phyloP scores from a whole-genome alignment of 2,329 filamentous ascomycete species.

The Knoxdaviesia proteae region DNA sequence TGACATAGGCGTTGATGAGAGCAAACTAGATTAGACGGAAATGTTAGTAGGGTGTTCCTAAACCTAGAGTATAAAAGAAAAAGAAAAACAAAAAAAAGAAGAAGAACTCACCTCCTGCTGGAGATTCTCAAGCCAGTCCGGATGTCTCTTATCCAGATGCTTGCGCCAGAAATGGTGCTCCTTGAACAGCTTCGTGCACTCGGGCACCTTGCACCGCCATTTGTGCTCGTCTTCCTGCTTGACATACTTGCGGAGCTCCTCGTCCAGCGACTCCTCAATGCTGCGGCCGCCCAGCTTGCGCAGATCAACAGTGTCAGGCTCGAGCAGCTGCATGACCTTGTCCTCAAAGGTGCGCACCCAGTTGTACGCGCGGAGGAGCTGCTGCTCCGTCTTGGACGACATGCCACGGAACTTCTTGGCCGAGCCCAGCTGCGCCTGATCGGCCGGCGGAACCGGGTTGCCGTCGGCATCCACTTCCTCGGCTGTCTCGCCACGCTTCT shows the following conservation, averaged over 20 bases:
- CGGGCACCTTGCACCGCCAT: constrained; percentile 87
- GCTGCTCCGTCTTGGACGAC: constrained; percentile 64
- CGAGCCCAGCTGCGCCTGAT: constrained; percentile 18
- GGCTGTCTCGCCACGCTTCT: constrained; percentile 46
- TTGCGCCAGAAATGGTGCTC: constrained; percentile 95
- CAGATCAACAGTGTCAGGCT: constrained; percentile 71
- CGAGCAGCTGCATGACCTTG: constrained; percentile 79
- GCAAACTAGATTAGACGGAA: constrained; percentile 36
- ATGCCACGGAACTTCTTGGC: constrained; percentile 56
- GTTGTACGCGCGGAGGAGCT: constrained; percentile 85
- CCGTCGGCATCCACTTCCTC: constrained; percentile 34
- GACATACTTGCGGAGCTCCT: constrained; percentile 70
- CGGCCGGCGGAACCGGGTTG: constrained; percentile 4
- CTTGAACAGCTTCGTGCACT: constrained; percentile 94
- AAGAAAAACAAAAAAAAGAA: background rate
- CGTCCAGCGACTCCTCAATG: constrained; percentile 65
- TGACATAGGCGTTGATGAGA: constrained; percentile 81
- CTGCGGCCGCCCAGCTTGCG: constrained; percentile 80
- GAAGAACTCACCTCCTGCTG: constrained; percentile 54
- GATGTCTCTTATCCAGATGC: constrained; percentile 88
- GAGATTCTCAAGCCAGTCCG: constrained; percentile 65
- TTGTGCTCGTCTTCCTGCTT: constrained; percentile 98
- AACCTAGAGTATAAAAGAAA: background rate
- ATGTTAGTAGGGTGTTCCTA: constrained; percentile 5
- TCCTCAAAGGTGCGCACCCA: constrained; percentile 99